Percentiles rank a stretch among this genome's conserved stretches.
Evolutionary conservation across 257 asterid species (phyloP).

Genomic region (Solanum lycopersicoides): DNA sequence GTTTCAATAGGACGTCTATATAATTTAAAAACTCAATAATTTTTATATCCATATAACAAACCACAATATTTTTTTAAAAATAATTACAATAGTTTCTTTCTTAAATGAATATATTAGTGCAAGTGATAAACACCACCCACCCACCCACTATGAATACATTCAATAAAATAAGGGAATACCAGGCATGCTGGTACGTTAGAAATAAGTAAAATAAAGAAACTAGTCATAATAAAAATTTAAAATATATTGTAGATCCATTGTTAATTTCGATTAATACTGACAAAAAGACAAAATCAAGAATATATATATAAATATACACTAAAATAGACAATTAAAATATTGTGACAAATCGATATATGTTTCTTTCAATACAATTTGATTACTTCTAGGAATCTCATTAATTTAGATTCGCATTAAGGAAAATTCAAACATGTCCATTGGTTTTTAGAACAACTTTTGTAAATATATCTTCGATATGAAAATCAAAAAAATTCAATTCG

Average conservation of each 20-base stretch:
- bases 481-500: accelerated
- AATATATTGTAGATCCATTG: neutral
- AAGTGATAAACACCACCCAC: neutral
- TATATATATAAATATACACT: neutral
- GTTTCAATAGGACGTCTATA: neutral
- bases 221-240: neutral
- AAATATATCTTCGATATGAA: neutral
- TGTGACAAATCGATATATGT: neutral
- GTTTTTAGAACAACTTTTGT: too few species aligned
- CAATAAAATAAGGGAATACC: neutral
- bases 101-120: neutral
- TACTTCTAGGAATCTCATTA: neutral
- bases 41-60: neutral
- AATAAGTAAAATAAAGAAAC: neutral
- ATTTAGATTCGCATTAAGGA: too few species aligned
- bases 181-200: neutral
- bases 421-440: neutral
- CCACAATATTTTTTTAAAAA: neutral
- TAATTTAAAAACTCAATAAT: neutral
- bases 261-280: neutral
- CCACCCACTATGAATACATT: neutral
- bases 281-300: neutral
- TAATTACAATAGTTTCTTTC: neutral
- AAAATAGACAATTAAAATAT: neutral
- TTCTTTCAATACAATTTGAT: neutral